phyloP scores from a whole-genome alignment of 441 rosid species.

The Iberis amara region DNA sequence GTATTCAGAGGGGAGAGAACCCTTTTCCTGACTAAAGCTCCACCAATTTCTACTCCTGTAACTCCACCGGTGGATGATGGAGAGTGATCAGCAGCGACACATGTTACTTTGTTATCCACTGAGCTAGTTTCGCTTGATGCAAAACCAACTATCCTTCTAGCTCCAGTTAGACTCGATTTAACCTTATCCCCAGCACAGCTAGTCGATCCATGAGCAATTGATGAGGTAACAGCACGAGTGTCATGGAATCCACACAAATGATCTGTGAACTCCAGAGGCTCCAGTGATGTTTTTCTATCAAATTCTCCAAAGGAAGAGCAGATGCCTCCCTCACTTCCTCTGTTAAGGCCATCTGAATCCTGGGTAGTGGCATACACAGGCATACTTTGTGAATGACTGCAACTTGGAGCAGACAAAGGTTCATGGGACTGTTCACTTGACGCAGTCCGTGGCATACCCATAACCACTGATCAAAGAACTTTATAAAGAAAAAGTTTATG shows the following conservation, averaged over 20 bases:
- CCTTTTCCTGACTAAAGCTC: slow-evolving; percentile 66
- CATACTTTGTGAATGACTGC: slow-evolving; percentile 47
- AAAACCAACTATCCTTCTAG: slow-evolving; percentile 80
- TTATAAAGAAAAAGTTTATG: neutral
- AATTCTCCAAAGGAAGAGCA: slow-evolving; percentile 51
- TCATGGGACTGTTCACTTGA: slow-evolving; percentile 43
- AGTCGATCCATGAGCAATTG: slow-evolving; percentile 40
- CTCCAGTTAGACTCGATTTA: slow-evolving; percentile 42
- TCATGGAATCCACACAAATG: slow-evolving; percentile 36
- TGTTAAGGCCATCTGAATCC: slow-evolving; percentile 50
- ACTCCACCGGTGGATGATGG: slow-evolving; percentile 32
- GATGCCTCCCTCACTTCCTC: slow-evolving; percentile 32
- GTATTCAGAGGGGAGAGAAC: slow-evolving; percentile 62
- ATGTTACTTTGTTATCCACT: slow-evolving; percentile 30
- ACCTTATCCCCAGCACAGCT: slow-evolving; percentile 37
- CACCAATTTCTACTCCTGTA: slow-evolving; percentile 46
- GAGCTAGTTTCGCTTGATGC: slow-evolving; percentile 44
- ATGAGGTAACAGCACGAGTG: slow-evolving; percentile 31
- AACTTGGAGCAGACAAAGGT: slow-evolving; percentile 37
- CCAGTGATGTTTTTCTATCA: slow-evolving; percentile 47
- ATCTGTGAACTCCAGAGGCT: slow-evolving; percentile 38
- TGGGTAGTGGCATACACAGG: slow-evolving; percentile 42
- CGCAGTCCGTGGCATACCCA: slow-evolving; percentile 85
- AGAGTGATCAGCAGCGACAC: slow-evolving; percentile 34
- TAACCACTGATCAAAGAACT: slow-evolving; percentile 31